phyloP scores from a whole-genome alignment of 495 filamentous ascomycete species.

The Aspergillus heteromorphus region DNA sequence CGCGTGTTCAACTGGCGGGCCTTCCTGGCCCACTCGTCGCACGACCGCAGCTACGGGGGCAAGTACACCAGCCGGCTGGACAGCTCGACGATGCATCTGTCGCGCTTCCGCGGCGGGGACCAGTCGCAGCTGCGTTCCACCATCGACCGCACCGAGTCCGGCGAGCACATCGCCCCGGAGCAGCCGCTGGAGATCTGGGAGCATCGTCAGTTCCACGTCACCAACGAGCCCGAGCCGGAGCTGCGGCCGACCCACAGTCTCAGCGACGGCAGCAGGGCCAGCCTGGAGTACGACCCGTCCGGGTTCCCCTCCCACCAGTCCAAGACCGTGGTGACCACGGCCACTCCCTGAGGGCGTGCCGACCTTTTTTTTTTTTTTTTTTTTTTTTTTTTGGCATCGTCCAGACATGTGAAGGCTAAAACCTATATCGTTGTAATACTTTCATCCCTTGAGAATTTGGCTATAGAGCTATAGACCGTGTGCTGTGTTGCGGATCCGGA shows the following conservation, averaged over 20 bases:
- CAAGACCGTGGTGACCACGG: background rate
- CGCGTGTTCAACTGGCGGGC: slow-evolving; percentile 31
- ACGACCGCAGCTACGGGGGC: slow-evolving; percentile 5
- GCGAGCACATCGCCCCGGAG: slow-evolving; percentile 5
- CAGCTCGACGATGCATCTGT: slow-evolving; percentile 9
- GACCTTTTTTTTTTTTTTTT: too few relatives aligned
- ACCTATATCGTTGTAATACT: too few relatives aligned
- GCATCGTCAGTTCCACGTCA: slow-evolving; percentile 17
- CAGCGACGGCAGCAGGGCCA: slow-evolving; percentile 4
- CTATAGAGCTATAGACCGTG: too few relatives aligned
- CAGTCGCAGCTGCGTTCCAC: slow-evolving; percentile 2
- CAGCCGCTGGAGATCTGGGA: slow-evolving; percentile 18
- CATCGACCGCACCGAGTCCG: slow-evolving; percentile 6
- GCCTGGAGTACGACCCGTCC: slow-evolving; percentile 4
- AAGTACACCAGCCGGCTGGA: slow-evolving; percentile 6
- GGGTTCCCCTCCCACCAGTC: background rate
- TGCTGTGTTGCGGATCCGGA: too few relatives aligned
- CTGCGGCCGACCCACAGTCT: background rate
- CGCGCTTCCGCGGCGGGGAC: slow-evolving; percentile 4
- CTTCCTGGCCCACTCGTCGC: slow-evolving; percentile 9
- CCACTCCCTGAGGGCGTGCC: background rate
- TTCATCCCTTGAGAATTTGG: too few relatives aligned
- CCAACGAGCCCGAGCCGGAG: slow-evolving; percentile 12
- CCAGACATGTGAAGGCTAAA: too few relatives aligned
- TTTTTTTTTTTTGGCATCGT: too few relatives aligned